Base-by-base conservation (phyloP, 345 rosid species). In the Nephelium lappaceum region DNA sequence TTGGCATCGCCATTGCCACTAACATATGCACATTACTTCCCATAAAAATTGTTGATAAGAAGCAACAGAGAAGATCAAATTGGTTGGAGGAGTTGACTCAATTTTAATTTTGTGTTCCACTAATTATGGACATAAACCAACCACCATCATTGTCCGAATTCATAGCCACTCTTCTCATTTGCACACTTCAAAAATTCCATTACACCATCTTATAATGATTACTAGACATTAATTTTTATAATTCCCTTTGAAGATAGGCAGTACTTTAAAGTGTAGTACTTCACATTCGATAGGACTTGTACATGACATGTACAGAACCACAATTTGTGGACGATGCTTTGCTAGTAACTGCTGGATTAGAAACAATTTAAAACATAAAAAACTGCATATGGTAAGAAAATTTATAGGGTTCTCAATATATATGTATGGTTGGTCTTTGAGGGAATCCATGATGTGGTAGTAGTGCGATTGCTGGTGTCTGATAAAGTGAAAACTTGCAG, bases 101-200 rank as follows among this genome's bases (percentile, higher is more conserved):
- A 0, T 24, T 51, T 58, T 63, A 27, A 42, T 39, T 76, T 76
- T 67, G 69, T 70, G 80, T 86, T 75, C 76, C 93, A 88, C 88
- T 88, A 60, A 83, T 75, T 65, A 73, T 84, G 81, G 88, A 87
- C 88, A 71, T 78, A 49, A 84, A 66, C 76, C 76, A 79, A 76
- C 84, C 83, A 74, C 85, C 84, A 77, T 81, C 83, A 75, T 81
- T 51, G 16, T 4, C 27, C 49, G 7, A 18, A 69, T 64, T 66
- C 70, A 57, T 8, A n/a, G 21, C 38, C 67, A 23, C 69, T 61
- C 36, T 5, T 36, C 25, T 79, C 73, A 60, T 65, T 72, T 38
- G 19, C 47, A 66, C 79, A 72, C 58, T 41, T 47, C 27, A 25
- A n/a, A 67, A n/a, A 25, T n/a, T 27, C 14, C 75, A 49, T 43